Evolutionary conservation across 352 stramenopile species (phyloP).

Genomic region (Pythium dissimile): DNA sequence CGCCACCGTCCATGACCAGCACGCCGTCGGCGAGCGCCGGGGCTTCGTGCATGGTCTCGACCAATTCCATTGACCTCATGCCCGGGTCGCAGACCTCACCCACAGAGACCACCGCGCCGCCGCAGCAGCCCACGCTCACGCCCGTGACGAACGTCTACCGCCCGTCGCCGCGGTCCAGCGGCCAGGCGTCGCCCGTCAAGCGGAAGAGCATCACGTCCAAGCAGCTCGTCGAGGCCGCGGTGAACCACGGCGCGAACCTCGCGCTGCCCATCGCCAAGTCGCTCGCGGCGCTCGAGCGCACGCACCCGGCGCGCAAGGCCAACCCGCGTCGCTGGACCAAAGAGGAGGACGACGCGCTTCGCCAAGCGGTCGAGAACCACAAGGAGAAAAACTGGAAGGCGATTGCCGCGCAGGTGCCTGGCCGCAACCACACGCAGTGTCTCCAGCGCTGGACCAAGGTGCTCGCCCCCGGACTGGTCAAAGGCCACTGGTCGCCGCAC

Average conservation of each 20-base stretch:
- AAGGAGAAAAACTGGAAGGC: slow-evolving; percentile 92
- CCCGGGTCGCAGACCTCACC: not conserved
- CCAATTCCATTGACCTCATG: not conserved
- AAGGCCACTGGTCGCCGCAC: slow-evolving; percentile 89
- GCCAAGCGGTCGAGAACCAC: slow-evolving; percentile 79
- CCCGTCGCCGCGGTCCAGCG: slow-evolving; percentile 12
- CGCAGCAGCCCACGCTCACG: slow-evolving; percentile 11
- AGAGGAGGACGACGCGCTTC: slow-evolving; percentile 87
- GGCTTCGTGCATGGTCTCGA: not conserved
- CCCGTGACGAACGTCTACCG: slow-evolving; percentile 27
- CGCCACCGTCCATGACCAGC: slow-evolving; percentile 4
- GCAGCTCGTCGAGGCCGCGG: slow-evolving; percentile 43
- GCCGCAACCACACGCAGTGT: slow-evolving; percentile 90
- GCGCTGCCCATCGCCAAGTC: slow-evolving; percentile 28
- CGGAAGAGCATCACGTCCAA: slow-evolving; percentile 78
- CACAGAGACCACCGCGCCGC: not conserved
- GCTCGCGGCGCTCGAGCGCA: slow-evolving; percentile 26
- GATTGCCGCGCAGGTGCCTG: slow-evolving; percentile 84
- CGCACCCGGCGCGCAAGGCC: slow-evolving; percentile 57
- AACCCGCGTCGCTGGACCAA: slow-evolving; percentile 83
- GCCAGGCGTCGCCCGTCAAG: slow-evolving; percentile 59
- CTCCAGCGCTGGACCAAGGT: slow-evolving; percentile 92
- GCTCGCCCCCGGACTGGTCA: slow-evolving; percentile 81
- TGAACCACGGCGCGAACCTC: slow-evolving; percentile 14
- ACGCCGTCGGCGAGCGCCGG: slow-evolving; percentile 1